These are phyloP conservation scores for Bullera alba DNA, from an alignment of 768 basidiomycete genomes.

Conservation along the genomic window DNA sequence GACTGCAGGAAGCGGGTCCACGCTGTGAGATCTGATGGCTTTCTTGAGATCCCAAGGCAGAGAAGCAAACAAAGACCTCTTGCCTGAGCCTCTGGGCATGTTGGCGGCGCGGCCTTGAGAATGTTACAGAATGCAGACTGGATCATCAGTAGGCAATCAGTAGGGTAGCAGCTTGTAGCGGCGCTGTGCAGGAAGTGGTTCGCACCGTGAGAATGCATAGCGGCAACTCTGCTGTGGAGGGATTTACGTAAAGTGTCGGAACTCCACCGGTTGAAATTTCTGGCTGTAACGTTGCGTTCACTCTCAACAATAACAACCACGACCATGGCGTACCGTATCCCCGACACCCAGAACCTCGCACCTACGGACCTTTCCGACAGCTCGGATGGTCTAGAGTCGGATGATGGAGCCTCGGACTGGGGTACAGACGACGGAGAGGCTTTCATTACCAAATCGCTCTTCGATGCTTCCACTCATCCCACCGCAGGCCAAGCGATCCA, in stretches of 20 bases:
- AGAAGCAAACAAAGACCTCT: constrained; percentile 33
- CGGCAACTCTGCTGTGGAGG: no score
- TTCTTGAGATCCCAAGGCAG: constrained; percentile 28
- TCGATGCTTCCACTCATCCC: constrained; percentile 25
- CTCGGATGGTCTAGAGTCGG: constrained; percentile 5
- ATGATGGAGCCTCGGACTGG: constrained; percentile 35
- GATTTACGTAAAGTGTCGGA: no score
- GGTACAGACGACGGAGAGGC: constrained; percentile 31
- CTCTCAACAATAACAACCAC: neutral
- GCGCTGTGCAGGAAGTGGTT: no score
- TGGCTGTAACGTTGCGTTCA: no score
- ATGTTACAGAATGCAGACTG: no score
- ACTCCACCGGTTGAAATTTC: no score
- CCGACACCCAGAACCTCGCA: neutral
- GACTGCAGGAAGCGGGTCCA: neutral
- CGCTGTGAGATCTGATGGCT: constrained; percentile 21
- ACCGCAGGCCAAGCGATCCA: constrained; percentile 29
- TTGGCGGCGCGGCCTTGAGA: no score
- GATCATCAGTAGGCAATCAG: no score
- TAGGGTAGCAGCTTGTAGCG: no score
- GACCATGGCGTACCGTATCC: neutral
- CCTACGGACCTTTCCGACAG: neutral
- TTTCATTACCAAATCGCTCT: constrained; percentile 25
- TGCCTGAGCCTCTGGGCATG: no score
- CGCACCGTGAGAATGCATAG: no score